These are phyloP conservation scores for Barnettozyma californica DNA, from an alignment of 805 yeast genomes.

Conservation along the genomic window DNA sequence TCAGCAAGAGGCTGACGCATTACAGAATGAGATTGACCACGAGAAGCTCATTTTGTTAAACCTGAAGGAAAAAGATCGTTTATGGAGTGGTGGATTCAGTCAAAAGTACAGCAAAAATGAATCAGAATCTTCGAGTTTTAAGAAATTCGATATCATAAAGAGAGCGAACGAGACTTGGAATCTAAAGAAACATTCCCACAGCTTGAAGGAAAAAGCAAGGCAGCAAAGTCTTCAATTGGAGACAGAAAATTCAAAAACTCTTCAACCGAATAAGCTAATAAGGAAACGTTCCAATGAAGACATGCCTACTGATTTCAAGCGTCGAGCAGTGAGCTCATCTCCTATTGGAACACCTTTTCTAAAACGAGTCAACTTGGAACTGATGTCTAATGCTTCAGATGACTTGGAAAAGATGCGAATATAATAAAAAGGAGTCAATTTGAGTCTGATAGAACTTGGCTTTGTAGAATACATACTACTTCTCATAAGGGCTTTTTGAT, in stretches of 20 bases:
- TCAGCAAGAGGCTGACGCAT: slow-evolving; percentile 20
- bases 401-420: slow-evolving; percentile 25
- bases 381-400: slow-evolving; percentile 19
- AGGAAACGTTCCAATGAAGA: slow-evolving; percentile 20
- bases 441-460: no score
- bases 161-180: slow-evolving; percentile 27
- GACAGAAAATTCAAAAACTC: no score
- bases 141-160: slow-evolving; percentile 24
- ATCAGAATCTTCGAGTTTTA: slow-evolving; percentile 1
- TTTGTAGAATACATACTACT: no score
- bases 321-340: slow-evolving; percentile 26
- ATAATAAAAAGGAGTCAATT: background rate
- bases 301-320: slow-evolving; percentile 10
- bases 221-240: background rate
- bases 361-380: slow-evolving; percentile 17
- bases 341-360: slow-evolving; percentile 19
- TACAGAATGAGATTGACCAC: slow-evolving; percentile 24
- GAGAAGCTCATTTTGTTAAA: slow-evolving; percentile 24
- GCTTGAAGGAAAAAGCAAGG: slow-evolving; percentile 2
- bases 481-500: no score
- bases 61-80: slow-evolving; percentile 19
- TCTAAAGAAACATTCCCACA: slow-evolving; percentile 13
- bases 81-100: slow-evolving; percentile 5
- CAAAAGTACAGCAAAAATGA: background rate
- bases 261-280: background rate